Percentiles rank a stretch among this genome's conserved stretches.
phyloP scores from a whole-genome alignment of 1,139 yeast genomes.

The Geotrichum aggregatum region DNA sequence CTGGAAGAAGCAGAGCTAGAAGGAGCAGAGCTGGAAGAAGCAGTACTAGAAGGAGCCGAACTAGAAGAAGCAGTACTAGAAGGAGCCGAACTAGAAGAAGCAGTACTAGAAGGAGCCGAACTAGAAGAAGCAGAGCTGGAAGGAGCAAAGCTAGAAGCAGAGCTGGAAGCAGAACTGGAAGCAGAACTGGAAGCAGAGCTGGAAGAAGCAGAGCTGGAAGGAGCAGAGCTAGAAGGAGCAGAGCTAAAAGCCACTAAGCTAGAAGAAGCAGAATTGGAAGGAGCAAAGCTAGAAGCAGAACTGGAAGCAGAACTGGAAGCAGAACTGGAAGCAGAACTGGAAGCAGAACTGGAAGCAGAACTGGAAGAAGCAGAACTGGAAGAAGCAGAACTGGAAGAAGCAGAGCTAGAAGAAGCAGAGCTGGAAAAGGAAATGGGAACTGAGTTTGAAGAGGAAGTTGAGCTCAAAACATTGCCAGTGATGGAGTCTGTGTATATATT shows the following conservation, averaged over 20 bases:
- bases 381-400: no score
- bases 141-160: slow-evolving; percentile 2
- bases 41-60: background rate
- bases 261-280: slow-evolving; percentile 1
- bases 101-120: background rate
- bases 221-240: slow-evolving; percentile 2
- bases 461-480: background rate
- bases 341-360: slow-evolving; percentile 2
- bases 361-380: background rate
- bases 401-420: background rate
- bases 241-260: no score
- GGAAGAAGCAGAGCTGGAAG: background rate
- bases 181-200: slow-evolving; percentile 4
- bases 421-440: slow-evolving; percentile 8
- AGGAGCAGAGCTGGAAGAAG: slow-evolving; percentile 1
- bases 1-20: slow-evolving; percentile 11
- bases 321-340: slow-evolving; percentile 7
- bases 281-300: slow-evolving; percentile 3
- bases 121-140: slow-evolving; percentile 1
- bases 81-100: slow-evolving; percentile 1
- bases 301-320: slow-evolving; percentile 12
- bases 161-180: slow-evolving; percentile 5
- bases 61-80: slow-evolving; percentile 5
- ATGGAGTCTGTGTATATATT: background rate
- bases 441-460: slow-evolving; percentile 6